Evolutionary conservation across 805 yeast genomes (phyloP), one percentile per base, ranked within the genome.

Genomic region (Saccharomycopsis schoenii): DNA sequence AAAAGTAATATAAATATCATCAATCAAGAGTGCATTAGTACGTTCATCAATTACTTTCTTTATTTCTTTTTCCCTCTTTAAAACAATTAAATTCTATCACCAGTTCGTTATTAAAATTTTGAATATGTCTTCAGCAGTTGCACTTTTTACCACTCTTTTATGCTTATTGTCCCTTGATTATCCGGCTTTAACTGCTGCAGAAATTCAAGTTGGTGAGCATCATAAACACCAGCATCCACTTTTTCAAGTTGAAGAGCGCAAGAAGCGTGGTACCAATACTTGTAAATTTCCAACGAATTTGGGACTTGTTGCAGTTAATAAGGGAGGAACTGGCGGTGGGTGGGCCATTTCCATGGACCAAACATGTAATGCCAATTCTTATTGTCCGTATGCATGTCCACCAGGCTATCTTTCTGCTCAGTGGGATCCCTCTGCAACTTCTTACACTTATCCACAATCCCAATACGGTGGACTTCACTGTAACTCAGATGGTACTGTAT

Each of bases 371-470:
- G 77, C 86, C 29, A 96, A 94, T n/a, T 74, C 77, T 37, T 91
- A 84, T 81, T 90, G 97, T 73, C 97, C 96, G 37, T 91, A 86
- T 72, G 97, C 97, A 17, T 90, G 97, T 71, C 84, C 90, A 17
- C 88, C 96, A 50, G 97, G 97, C 62, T 82, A 88, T 71, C 72
- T 90, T 60, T 85, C 86, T 86, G 88, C 84, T 37, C 97, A 90
- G 73, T 90, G 96, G 97, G 94, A 91, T 69, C 83, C 90, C 4
- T 64, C 71, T 4, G 86, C 85, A 42, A 88, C 88, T n/a, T 66
- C 83, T 11, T 90, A 89, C 74, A 67, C 85, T 6, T 87, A 86
- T 70, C 96, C 96, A 24, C 79, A 82, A 43, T 88, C 96, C 2
- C 85, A 82, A 75, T 74, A 88, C 68, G 97, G 97, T 67, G 97